Evolutionary conservation across 495 filamentous ascomycete species (phyloP).

Genomic region (Tuber indicum): DNA sequence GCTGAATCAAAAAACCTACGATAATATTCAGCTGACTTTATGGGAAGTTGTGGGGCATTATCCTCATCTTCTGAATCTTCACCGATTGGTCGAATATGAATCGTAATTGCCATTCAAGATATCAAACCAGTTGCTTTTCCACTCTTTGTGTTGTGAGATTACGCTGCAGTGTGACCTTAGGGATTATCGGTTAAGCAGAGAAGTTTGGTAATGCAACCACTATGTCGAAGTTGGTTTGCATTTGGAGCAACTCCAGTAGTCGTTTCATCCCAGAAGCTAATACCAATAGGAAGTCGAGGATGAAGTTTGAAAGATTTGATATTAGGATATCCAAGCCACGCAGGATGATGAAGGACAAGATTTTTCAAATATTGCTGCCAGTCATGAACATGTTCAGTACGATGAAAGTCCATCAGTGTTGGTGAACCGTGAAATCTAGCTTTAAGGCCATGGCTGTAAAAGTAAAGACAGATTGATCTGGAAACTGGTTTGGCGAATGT

Average conservation of each 20-base stretch:
- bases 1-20: no score
- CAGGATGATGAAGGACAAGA: background rate
- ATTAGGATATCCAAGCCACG: background rate
- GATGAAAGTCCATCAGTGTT: background rate
- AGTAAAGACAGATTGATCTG: background rate
- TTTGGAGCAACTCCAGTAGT: background rate
- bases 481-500: background rate
- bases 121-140: background rate
- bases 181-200: background rate
- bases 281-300: background rate
- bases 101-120: background rate
- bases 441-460: background rate
- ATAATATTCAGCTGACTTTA: background rate
- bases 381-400: background rate
- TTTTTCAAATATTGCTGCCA: background rate
- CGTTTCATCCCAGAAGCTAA: background rate
- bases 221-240: background rate
- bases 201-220: background rate
- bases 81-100: background rate
- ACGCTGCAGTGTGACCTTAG: rapidly evolving
- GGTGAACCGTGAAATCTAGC: background rate
- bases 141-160: background rate
- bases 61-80: background rate
- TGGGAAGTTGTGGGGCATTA: background rate
- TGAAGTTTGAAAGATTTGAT: background rate